phyloP scores from a whole-genome alignment of 2,329 filamentous ascomycete genomes.

The Cytospora piceae region DNA sequence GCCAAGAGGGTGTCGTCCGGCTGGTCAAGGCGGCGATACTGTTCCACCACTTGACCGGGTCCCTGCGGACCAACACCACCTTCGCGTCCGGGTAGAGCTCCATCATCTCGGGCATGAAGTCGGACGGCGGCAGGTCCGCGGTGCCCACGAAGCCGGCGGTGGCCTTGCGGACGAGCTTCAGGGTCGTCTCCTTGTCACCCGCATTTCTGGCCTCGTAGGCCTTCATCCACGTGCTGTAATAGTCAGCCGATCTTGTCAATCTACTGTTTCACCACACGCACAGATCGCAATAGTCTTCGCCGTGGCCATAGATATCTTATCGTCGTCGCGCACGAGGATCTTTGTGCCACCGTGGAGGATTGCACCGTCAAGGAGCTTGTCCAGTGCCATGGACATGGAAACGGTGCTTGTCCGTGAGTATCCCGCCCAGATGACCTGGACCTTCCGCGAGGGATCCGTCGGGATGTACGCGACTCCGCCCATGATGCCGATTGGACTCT shows the following conservation, averaged over 20 bases:
- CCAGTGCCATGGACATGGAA: slow-evolving; percentile 26
- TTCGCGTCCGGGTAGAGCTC: slow-evolving; percentile 12
- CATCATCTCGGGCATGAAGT: slow-evolving; percentile 22
- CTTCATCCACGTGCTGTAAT: slow-evolving; percentile 34
- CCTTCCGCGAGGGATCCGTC: slow-evolving; percentile 6
- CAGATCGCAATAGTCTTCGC: background rate
- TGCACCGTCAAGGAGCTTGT: slow-evolving; percentile 25
- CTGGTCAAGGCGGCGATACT: slow-evolving; percentile 5
- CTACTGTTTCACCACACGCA: too few species aligned
- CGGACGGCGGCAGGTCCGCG: slow-evolving; percentile 8
- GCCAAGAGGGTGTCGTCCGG: slow-evolving; percentile 14
- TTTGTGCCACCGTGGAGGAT: slow-evolving; percentile 26
- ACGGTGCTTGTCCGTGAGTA: slow-evolving; percentile 29
- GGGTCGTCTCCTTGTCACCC: slow-evolving; percentile 32
- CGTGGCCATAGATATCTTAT: background rate
- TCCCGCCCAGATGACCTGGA: slow-evolving; percentile 29
- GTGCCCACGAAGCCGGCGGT: slow-evolving; percentile 23
- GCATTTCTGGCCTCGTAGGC: slow-evolving; percentile 34
- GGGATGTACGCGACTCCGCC: slow-evolving; percentile 25
- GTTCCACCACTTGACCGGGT: slow-evolving; percentile 16
- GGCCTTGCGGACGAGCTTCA: slow-evolving; percentile 33
- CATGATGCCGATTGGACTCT: slow-evolving; percentile 9
- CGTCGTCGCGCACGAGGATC: slow-evolving; percentile 16
- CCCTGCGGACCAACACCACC: slow-evolving; percentile 8
- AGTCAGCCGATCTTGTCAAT: too few species aligned